A percentile compares a stretch with the other conserved stretches of the same genome.
phyloP scores from a whole-genome alignment of 2,329 filamentous ascomycete species.

The Mycocentrospora acerina region DNA sequence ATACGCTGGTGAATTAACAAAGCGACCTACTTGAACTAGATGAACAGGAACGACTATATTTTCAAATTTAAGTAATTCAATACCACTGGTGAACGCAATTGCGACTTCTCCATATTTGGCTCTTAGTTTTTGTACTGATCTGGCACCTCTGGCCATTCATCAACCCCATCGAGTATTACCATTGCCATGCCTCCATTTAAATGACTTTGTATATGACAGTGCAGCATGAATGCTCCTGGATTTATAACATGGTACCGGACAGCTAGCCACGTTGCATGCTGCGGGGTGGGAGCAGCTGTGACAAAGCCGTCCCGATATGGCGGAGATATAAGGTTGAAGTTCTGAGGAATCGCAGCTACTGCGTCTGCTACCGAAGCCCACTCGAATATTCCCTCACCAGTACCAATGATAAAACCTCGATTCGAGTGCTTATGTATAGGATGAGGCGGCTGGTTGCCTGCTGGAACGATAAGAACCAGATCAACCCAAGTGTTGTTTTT shows the following conservation, averaged over 20 bases:
- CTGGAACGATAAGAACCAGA: constrained; percentile 27
- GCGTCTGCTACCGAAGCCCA: constrained; percentile 59
- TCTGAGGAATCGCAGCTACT: constrained; percentile 44
- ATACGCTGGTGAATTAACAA: too few species aligned
- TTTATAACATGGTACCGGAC: constrained; percentile 50
- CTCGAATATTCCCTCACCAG: constrained; percentile 50
- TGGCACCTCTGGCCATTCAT: constrained; percentile 46
- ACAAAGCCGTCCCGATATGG: constrained; percentile 55
- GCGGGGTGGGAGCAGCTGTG: constrained; percentile 30
- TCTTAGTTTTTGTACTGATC: constrained; percentile 18
- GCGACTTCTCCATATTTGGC: too few species aligned
- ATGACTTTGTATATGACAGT: constrained; percentile 55
- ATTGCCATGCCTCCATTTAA: constrained; percentile 52
- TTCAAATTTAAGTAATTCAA: too few species aligned
- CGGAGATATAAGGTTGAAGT: constrained; percentile 61
- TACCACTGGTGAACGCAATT: too few species aligned
- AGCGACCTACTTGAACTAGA: too few species aligned
- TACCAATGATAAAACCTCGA: constrained; percentile 60
- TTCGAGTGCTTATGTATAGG: constrained; percentile 66
- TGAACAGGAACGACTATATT: too few species aligned
- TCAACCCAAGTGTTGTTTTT: constrained; percentile 39
- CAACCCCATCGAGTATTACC: constrained; percentile 51
- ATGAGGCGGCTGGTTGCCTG: constrained; percentile 53
- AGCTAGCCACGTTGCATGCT: constrained; percentile 44
- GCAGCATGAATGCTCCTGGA: constrained; percentile 51